Evolutionary conservation across 495 filamentous ascomycete genomes (phyloP).

Genomic region (Filosporella fistucella): DNA sequence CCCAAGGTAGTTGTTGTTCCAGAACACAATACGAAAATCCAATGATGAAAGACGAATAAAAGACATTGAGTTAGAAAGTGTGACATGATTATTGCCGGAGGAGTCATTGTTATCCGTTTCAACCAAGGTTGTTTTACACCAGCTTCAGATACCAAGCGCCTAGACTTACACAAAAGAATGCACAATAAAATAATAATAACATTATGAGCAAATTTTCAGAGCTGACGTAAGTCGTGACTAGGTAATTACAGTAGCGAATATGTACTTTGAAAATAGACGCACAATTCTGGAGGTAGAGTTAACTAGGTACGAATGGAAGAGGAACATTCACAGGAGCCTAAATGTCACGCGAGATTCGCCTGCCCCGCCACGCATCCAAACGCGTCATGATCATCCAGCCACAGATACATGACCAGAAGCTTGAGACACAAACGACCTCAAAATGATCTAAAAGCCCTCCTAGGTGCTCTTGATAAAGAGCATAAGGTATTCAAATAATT

Average conservation of each 20-base stretch:
- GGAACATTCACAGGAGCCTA: neutral
- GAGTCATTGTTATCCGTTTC: too few relatives aligned
- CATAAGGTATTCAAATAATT: too few relatives aligned
- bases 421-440: neutral
- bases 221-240: neutral
- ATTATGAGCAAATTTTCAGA: neutral
- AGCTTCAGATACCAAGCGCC: too few relatives aligned
- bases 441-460: conserved; percentile 13
- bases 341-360: conserved; percentile 14
- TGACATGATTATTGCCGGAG: too few relatives aligned
- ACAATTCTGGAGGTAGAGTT: too few relatives aligned
- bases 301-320: too few relatives aligned
- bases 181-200: neutral
- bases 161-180: neutral
- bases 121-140: too few relatives aligned
- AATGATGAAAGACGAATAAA: too few relatives aligned
- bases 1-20: conserved; percentile 1
- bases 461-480: conserved; percentile 10
- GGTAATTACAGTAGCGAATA: too few relatives aligned
- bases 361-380: conserved; percentile 16
- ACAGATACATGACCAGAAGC: neutral
- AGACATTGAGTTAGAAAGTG: too few relatives aligned
- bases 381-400: conserved; percentile 16
- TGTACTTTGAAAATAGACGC: too few relatives aligned
- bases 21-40: too few relatives aligned